These are phyloP conservation scores for Esteya vermicola DNA, from an alignment of 2,329 filamentous ascomycete species.

Conservation along the genomic window DNA sequence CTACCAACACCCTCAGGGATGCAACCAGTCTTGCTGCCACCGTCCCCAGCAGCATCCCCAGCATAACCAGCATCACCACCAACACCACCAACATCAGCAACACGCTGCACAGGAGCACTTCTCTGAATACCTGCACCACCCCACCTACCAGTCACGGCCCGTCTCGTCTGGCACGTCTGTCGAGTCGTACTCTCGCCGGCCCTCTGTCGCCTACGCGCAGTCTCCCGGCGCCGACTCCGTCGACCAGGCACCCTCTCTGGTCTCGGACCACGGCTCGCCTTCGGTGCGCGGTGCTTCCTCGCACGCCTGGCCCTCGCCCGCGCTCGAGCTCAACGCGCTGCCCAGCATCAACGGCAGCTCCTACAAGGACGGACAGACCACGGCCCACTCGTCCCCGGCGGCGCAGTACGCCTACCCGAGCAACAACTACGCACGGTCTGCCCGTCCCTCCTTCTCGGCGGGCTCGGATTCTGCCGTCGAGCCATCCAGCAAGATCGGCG, in stretches of 20 bases:
- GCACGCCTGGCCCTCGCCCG: slow-evolving; percentile 17
- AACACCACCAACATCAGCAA: too few relatives aligned
- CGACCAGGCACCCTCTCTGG: slow-evolving; percentile 44
- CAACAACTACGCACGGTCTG: background rate
- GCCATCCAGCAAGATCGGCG: background rate
- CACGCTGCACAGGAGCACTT: background rate
- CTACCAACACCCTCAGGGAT: too few relatives aligned
- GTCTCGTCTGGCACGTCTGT: too few relatives aligned
- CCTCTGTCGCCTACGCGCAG: background rate
- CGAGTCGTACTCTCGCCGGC: background rate
- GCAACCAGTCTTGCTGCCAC: too few relatives aligned
- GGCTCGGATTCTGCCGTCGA: too few relatives aligned
- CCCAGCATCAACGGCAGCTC: slow-evolving; percentile 3
- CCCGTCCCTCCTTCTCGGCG: background rate
- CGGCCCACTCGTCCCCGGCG: background rate
- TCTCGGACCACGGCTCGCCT: slow-evolving; percentile 54
- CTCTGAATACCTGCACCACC: background rate
- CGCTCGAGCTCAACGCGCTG: slow-evolving; percentile 27
- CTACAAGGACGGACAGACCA: background rate
- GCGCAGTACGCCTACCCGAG: background rate
- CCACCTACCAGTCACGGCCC: background rate
- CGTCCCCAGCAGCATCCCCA: too few relatives aligned
- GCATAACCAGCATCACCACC: too few relatives aligned
- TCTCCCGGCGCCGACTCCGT: background rate
- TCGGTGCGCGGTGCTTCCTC: slow-evolving; percentile 31